Conservation (phyloP, 2,329 filamentous ascomycete genomes). For the Alternaria tenuissima region DNA sequence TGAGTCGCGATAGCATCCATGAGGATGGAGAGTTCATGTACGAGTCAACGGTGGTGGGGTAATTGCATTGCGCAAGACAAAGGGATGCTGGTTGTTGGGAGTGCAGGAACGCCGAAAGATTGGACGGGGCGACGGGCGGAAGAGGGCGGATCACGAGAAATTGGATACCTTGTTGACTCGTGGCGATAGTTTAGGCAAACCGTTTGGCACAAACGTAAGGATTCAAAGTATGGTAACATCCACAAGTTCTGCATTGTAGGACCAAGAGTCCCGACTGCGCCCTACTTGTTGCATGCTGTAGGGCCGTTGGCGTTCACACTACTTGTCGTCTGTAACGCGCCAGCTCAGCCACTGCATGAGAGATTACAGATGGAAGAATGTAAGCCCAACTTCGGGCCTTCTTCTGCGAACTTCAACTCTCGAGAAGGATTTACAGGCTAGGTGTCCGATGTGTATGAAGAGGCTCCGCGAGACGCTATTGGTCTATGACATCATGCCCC, state of each 20-base stretch:
- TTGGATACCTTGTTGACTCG: background rate
- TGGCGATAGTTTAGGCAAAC: background rate
- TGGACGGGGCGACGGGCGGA: background rate
- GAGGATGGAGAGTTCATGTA: background rate
- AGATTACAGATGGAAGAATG: background rate
- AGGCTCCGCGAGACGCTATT: conserved; percentile 7
- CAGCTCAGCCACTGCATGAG: background rate
- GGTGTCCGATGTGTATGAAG: background rate
- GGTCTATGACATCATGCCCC: conserved; percentile 23
- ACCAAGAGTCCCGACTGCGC: background rate
- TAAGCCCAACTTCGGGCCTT: conserved; percentile 2
- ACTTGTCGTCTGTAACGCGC: background rate
- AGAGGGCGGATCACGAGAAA: background rate
- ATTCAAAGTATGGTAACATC: background rate
- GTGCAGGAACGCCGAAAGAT: background rate
- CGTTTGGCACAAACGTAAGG: background rate
- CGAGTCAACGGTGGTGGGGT: background rate
- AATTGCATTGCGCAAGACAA: background rate
- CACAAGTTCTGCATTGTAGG: background rate
- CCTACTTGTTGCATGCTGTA: background rate
- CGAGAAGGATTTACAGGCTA: background rate
- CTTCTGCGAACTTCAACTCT: background rate
- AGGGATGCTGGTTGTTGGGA: background rate
- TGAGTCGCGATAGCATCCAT: conserved; percentile 1
- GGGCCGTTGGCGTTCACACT: background rate